Percentiles rank a stretch among this genome's conserved stretches.
These are phyloP conservation scores for Inga leiocalycina DNA, from an alignment of 306 rosid genomes.

Conservation along the genomic window DNA sequence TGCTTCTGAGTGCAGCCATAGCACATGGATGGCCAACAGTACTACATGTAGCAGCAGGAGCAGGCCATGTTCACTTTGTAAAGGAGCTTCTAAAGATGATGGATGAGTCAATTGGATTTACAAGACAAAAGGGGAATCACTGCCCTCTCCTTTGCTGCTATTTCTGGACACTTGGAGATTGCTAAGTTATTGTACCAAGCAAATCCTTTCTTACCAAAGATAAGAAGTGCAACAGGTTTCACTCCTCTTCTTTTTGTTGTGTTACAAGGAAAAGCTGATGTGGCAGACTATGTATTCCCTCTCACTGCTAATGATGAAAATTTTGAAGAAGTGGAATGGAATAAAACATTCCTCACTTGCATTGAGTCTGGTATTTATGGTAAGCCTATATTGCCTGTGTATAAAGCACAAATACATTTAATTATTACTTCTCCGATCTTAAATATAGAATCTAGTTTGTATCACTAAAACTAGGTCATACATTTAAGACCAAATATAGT, in stretches of 20 bases:
- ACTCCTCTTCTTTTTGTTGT: slow-evolving; percentile 37
- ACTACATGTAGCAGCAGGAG: slow-evolving; percentile 35
- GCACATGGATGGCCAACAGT: slow-evolving; percentile 23
- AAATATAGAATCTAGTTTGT: no score
- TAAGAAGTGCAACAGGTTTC: neutral
- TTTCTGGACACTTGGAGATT: slow-evolving; percentile 16
- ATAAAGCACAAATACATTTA: neutral
- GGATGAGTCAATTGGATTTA: neutral
- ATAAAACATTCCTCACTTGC: neutral
- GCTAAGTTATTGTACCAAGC: neutral
- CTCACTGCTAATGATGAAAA: neutral
- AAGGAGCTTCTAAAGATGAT: neutral
- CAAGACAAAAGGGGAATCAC: slow-evolving; percentile 33
- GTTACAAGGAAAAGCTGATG: slow-evolving; percentile 39
- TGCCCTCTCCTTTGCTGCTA: slow-evolving; percentile 38
- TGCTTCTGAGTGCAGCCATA: slow-evolving; percentile 19
- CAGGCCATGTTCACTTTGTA: neutral
- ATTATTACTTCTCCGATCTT: no score
- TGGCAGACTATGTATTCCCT: slow-evolving; percentile 19
- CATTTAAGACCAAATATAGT: neutral
- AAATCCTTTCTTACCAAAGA: neutral
- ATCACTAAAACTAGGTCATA: no score
- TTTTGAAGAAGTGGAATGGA: neutral
- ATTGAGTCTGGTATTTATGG: neutral
- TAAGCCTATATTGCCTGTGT: neutral